Evolutionary conservation across 257 asterid species (phyloP), one percentile per base, ranked within the genome.

Genomic region (Ophiorrhiza pumila): DNA sequence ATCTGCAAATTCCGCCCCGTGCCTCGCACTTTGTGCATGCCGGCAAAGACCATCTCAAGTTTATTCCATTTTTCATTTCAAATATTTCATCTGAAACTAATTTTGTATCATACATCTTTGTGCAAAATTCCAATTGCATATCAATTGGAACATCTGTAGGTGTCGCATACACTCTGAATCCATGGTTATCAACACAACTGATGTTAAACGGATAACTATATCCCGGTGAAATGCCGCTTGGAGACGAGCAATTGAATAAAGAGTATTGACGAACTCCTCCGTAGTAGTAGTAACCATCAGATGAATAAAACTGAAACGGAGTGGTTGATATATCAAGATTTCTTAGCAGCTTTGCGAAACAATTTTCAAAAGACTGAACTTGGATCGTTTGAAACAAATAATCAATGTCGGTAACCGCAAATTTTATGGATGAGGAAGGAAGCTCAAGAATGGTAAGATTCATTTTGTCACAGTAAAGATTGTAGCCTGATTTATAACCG

Each of bases 41-140:
- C 32, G 22, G 18, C 42, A 52, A 32, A 27, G 62, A 34, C 73
- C 73, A 68, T 4, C 43, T 9, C 4, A 68, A 20, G 2, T 32
- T 4, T 11, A 66, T 1, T 13, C n/a, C n/a, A n/a, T n/a, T 11
- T 4, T 5, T 0, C n/a, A n/a, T 0, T 1, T 22, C 1, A 34
- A 73, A 3, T 12, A 45, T 5, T 4, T 0, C 22, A n/a, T 0
- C 4, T 9, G 61, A 12, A 47, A 62, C 15, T 25, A 25, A 73
- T 37, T 25, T 37, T 2, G 11, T 14, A 1, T 61, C 71, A 61
- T 18, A 49, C 70, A 59, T 46, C 60, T 61, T 72, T 8, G 58
- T 61, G 65, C 76, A 72, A 15, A 62, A 61, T 25, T 59, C 31
- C 31, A 61, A n/a, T n/a, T n/a, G n/a, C n/a, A n/a, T n/a, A n/a